phyloP scores from a whole-genome alignment of 441 rosid genomes.

The Manihot esculenta region DNA sequence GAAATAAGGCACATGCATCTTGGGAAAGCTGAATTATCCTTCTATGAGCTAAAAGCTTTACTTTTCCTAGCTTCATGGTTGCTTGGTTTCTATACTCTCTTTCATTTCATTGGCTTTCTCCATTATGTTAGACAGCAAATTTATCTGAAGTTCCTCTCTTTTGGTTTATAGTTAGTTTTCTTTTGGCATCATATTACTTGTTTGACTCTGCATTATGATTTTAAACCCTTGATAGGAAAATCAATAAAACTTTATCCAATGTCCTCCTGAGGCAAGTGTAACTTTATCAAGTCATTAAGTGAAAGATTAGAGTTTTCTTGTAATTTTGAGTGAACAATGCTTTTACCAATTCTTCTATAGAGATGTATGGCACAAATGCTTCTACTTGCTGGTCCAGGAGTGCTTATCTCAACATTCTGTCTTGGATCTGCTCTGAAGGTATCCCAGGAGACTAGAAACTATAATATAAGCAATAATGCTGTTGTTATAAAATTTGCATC shows the following conservation, averaged over 20 bases:
- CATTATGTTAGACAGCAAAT: background rate
- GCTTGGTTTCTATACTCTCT: background rate
- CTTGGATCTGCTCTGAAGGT: constrained; percentile 87
- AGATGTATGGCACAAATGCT: constrained; percentile 84
- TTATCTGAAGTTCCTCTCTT: background rate
- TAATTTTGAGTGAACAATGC: constrained; percentile 5
- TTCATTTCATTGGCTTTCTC: background rate
- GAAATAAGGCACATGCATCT: background rate
- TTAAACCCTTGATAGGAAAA: background rate
- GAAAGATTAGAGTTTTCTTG: background rate
- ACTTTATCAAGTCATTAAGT: background rate
- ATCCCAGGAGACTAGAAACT: constrained; percentile 13
- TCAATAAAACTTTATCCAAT: background rate
- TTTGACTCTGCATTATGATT: background rate
- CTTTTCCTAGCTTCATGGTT: too few species aligned
- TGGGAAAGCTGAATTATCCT: background rate
- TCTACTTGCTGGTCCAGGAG: constrained; percentile 97
- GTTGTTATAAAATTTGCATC: constrained; percentile 1
- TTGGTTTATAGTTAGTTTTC: background rate
- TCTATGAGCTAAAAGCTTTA: background rate
- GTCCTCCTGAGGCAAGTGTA: background rate
- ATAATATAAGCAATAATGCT: constrained; percentile 1
- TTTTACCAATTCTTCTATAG: constrained; percentile 35
- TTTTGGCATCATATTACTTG: constrained; percentile 1
- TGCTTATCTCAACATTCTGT: constrained; percentile 74